phyloP scores from a whole-genome alignment of 352 stramenopile genomes.

The Phytopythium oedochilum region DNA sequence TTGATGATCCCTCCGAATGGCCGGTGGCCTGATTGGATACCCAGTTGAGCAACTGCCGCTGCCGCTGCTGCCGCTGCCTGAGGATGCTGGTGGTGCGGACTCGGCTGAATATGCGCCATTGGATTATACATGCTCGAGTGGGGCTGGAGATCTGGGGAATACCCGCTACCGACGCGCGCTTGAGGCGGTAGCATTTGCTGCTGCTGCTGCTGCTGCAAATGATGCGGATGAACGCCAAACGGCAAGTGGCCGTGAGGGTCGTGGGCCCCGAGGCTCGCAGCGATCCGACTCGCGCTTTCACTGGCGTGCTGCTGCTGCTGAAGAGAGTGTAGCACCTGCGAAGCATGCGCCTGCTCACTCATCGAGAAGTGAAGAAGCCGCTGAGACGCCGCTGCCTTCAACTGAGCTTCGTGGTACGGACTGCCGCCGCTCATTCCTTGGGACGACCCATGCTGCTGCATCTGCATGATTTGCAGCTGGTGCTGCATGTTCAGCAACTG shows the following conservation, averaged over 20 bases:
- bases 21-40: background rate
- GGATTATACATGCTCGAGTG: background rate
- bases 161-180: conserved; percentile 1
- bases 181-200: conserved; percentile 23
- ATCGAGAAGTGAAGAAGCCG: conserved; percentile 35
- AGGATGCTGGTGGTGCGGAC: conserved; percentile 3
- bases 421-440: conserved; percentile 29
- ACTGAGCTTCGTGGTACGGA: conserved; percentile 45
- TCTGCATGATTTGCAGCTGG: conserved; percentile 82
- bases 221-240: conserved; percentile 7
- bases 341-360: conserved; percentile 1
- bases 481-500: conserved; percentile 86
- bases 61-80: background rate
- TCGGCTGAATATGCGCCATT: background rate
- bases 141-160: background rate
- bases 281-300: background rate
- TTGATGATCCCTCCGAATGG: conserved; percentile 34
- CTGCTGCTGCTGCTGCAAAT: conserved; percentile 17
- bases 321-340: background rate
- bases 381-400: conserved; percentile 40
- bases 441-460: conserved; percentile 61
- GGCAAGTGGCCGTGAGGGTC: background rate
- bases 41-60: background rate
- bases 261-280: background rate
- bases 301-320: conserved; percentile 10